Evolutionary conservation across 768 basidiomycete species (phyloP).

Genomic region (Kwoniella dejecticola): DNA sequence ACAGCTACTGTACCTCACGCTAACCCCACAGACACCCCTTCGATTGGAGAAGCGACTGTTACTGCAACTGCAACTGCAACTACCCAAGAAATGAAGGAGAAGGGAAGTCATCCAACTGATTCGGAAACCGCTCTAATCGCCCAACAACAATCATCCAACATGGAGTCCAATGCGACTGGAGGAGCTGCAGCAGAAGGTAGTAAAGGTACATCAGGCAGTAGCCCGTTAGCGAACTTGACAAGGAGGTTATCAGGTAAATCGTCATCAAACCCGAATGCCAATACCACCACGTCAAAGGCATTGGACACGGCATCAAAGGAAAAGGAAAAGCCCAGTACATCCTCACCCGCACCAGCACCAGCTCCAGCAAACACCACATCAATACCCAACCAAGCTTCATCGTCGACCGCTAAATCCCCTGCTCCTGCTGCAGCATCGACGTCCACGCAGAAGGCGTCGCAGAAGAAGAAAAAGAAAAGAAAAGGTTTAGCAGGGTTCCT

Average conservation of each 20-base stretch:
- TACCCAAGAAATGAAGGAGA: constrained; percentile 20
- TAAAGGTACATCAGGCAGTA: constrained; percentile 2
- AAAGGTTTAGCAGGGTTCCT: constrained; percentile 44
- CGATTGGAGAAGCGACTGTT: neutral
- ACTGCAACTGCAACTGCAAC: too few relatives aligned
- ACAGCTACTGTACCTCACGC: constrained; percentile 1
- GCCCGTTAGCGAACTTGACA: constrained; percentile 16
- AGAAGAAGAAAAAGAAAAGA: constrained; percentile 46
- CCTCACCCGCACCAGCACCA: constrained; percentile 4
- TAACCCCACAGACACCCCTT: neutral
- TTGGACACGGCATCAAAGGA: neutral
- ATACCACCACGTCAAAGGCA: neutral
- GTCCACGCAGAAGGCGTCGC: constrained; percentile 19
- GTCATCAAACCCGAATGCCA: too few relatives aligned
- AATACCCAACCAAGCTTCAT: constrained; percentile 1
- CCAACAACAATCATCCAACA: constrained; percentile 1
- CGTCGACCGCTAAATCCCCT: constrained; percentile 19
- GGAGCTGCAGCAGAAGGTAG: neutral
- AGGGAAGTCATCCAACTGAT: constrained; percentile 23
- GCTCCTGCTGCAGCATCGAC: constrained; percentile 14
- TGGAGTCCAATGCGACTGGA: neutral
- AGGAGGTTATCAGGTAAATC: constrained; percentile 23
- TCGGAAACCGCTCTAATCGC: constrained; percentile 23
- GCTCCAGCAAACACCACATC: neutral
- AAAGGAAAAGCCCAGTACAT: constrained; percentile 8